Percentiles rank a stretch among this genome's conserved stretches.
Conservation (phyloP, 805 yeast genomes). For the Soucietia sequanensis region DNA sequence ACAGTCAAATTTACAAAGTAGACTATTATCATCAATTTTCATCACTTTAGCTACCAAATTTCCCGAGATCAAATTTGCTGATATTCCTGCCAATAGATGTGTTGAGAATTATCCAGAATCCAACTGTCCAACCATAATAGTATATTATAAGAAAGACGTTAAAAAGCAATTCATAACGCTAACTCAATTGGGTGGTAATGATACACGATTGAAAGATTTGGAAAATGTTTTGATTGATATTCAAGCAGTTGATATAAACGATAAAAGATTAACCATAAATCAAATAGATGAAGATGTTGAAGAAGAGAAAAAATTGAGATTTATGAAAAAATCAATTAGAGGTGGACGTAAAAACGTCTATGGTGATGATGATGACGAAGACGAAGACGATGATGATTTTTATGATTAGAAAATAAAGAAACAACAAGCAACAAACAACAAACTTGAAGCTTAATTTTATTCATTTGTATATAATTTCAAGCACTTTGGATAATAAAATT, state of each 20-base stretch:
- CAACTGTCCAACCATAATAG: constrained; percentile 87
- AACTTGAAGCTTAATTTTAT: no score
- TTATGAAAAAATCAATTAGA: constrained; percentile 57
- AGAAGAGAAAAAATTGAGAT: constrained; percentile 52
- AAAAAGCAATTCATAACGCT: constrained; percentile 79
- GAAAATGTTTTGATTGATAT: constrained; percentile 69
- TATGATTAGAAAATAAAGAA: constrained; percentile 18
- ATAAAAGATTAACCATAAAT: constrained; percentile 63
- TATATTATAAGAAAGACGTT: constrained; percentile 78
- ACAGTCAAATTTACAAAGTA: constrained; percentile 67
- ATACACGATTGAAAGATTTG: constrained; percentile 64
- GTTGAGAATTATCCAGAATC: constrained; percentile 88
- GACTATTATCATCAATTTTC: constrained; percentile 64
- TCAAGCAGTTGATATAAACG: constrained; percentile 64
- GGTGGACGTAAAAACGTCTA: constrained; percentile 19
- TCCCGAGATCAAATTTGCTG: constrained; percentile 84
- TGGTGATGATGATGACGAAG: constrained; percentile 34
- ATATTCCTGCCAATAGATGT: constrained; percentile 87
- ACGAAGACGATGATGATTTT: constrained; percentile 32
- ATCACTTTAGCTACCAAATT: constrained; percentile 60
- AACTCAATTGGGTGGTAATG: constrained; percentile 80
- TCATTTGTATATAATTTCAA: no score
- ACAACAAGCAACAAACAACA: no score
- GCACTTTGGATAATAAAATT: no score
- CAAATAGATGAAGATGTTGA: constrained; percentile 54